Evolutionary conservation across 148 eudicot genomes (phyloP), one percentile per base, ranked within the genome.

Genomic region (Chenopodium suecicum): DNA sequence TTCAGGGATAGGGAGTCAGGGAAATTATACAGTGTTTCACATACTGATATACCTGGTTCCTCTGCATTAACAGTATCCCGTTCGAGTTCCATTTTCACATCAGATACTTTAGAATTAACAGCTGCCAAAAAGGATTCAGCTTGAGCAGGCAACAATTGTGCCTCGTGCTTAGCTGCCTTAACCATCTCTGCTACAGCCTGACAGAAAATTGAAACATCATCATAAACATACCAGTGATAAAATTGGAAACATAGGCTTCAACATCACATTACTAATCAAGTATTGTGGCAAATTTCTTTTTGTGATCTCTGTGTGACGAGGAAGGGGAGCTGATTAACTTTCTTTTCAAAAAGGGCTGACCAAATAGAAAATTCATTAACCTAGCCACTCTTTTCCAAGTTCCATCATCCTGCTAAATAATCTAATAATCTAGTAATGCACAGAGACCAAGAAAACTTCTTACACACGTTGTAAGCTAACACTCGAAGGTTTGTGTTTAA

Each of bases 151-250:
- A 95, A 83, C 34, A 83, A 77, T 76, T 73, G 54, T 32, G 98
- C 98, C 86, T 95, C 97, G 69, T 80, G 89, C 78, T 90, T 93
- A 41, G 97, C 90, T 47, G 94, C 96, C 88, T 89, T 95, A 66
- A 89, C 89, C 86, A 95, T 92, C 90, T 95, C 94, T 47, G 89
- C 92, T 63, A 93, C 91, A 81, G 98, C 98, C 98, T 95, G 80
- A 75, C 78, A 81, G 56, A 81, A 56, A 81, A 79, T 25, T 79
- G 58, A 41, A 29, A 75, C 27, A 63, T 73, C 23, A 46, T 48
- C 16, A 62, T 41, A 72, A 46, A 14, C 16, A 19, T 72, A 0
- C n/a, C n/a, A 73, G 78, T 25, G 12, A 62, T 64, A 11, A 8
- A 9, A 37, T 65, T n/a, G 58, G 69, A 74, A 70, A 70, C 41